A percentile compares a stretch with the other conserved stretches of the same genome.
phyloP scores from a whole-genome alignment of 208 protist species.

The Crithidia fasciculata region DNA sequence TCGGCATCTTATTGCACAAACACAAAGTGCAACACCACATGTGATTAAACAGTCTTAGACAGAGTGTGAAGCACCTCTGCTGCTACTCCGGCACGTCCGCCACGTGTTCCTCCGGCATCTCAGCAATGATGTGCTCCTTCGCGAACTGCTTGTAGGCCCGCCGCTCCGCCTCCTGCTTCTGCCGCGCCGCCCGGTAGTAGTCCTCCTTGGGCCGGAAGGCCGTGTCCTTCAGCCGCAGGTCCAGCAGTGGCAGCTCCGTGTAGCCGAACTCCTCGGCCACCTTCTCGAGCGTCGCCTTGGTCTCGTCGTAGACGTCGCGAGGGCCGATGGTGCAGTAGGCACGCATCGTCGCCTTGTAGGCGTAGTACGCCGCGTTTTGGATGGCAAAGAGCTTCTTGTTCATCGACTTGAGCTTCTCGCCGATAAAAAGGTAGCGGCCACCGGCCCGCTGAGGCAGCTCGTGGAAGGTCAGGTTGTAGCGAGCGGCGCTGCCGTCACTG shows the following conservation, averaged over 20 bases:
- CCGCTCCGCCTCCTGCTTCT: constrained; percentile 43
- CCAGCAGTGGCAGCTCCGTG: constrained; percentile 66
- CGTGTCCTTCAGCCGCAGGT: constrained; percentile 77
- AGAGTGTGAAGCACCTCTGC: no score
- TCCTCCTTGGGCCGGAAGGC: constrained; percentile 79
- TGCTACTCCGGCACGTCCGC: constrained; percentile 7
- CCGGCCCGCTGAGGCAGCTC: constrained; percentile 24
- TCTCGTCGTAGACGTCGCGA: constrained; percentile 66
- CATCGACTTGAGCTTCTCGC: constrained; percentile 64
- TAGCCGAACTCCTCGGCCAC: constrained; percentile 80
- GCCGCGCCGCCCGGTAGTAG: constrained; percentile 54
- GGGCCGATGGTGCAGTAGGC: constrained; percentile 68
- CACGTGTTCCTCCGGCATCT: constrained; percentile 52
- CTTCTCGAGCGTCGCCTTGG: constrained; percentile 45
- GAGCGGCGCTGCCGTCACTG: constrained; percentile 14
- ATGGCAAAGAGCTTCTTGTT: constrained; percentile 69
- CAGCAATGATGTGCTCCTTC: constrained; percentile 46
- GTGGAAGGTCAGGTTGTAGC: constrained; percentile 27
- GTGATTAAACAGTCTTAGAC: no score
- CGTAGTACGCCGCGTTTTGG: constrained; percentile 62
- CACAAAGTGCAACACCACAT: no score
- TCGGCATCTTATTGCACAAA: no score
- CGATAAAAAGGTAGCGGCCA: constrained; percentile 46
- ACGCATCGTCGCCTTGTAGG: constrained; percentile 72
- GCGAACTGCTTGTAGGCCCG: constrained; percentile 45